phyloP scores from a whole-genome alignment of 2,329 filamentous ascomycete genomes.

The Fusarium cyanostomum region DNA sequence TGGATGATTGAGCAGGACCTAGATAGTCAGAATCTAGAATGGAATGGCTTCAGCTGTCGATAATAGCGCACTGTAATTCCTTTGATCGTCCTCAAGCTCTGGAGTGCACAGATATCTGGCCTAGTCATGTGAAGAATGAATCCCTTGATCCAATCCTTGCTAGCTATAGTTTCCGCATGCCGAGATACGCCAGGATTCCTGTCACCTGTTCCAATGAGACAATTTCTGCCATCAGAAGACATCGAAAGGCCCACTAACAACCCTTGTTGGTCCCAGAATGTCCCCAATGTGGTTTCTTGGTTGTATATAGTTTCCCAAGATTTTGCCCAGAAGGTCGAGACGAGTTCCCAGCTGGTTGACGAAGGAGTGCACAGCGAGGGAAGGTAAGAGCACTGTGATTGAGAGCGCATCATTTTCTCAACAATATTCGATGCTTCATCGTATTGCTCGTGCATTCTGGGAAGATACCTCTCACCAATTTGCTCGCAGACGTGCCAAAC shows the following conservation, averaged over 20 bases:
- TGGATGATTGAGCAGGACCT: neutral
- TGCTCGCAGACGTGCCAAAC: slow-evolving; percentile 4
- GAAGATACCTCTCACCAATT: neutral
- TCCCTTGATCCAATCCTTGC: neutral
- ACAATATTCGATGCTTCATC: neutral
- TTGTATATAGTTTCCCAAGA: neutral
- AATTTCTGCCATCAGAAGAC: neutral
- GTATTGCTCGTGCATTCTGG: neutral
- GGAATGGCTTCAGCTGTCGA: neutral
- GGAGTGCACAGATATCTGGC: neutral
- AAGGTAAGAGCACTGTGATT: neutral
- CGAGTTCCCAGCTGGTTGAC: neutral
- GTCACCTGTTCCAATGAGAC: neutral
- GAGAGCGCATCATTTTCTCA: neutral
- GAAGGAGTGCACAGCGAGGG: neutral
- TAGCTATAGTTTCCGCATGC: neutral
- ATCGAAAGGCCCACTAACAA: neutral
- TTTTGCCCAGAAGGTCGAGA: neutral
- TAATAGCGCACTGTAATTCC: neutral
- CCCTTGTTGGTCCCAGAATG: neutral
- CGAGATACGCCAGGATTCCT: neutral
- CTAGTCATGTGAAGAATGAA: neutral
- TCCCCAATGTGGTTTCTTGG: neutral
- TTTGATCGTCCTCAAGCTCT: neutral
- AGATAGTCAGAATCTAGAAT: neutral